Evolutionary conservation across 495 filamentous ascomycete genomes (phyloP).

Genomic region (Lophiostoma macrostomum): DNA sequence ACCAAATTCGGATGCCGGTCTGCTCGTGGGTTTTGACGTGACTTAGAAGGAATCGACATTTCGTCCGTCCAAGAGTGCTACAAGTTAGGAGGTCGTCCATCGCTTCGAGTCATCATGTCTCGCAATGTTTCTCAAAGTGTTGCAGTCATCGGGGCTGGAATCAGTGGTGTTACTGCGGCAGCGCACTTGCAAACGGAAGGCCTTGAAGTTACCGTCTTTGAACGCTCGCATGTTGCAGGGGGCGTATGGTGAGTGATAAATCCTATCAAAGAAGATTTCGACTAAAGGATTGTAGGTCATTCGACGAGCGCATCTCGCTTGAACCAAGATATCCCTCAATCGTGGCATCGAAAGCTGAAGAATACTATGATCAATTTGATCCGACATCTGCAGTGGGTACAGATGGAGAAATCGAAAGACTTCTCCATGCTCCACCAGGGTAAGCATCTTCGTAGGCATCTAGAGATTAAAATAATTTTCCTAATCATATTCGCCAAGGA

Average conservation of each 20-base stretch:
- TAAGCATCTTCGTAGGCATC: slow-evolving; percentile 22
- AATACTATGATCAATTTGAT: slow-evolving; percentile 5
- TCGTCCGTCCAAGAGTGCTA: too few relatives aligned
- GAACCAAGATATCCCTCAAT: slow-evolving; percentile 58
- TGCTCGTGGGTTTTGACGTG: too few relatives aligned
- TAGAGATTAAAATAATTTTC: slow-evolving; percentile 6
- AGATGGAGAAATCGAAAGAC: slow-evolving; percentile 29
- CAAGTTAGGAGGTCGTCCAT: too few relatives aligned
- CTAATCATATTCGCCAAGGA: slow-evolving; percentile 1
- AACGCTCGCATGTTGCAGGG: slow-evolving; percentile 56
- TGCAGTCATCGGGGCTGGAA: slow-evolving; percentile 68
- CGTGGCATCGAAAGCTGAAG: slow-evolving; percentile 44
- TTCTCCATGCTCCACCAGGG: slow-evolving; percentile 54
- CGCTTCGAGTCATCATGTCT: slow-evolving; percentile 4
- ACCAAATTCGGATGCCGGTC: too few relatives aligned
- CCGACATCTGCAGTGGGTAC: slow-evolving; percentile 15
- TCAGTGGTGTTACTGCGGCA: slow-evolving; percentile 63
- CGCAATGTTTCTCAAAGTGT: slow-evolving; percentile 38
- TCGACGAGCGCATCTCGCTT: slow-evolving; percentile 55
- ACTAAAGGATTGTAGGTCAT: slow-evolving; percentile 45
- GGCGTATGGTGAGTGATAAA: slow-evolving; percentile 56
- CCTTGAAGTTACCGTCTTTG: slow-evolving; percentile 62
- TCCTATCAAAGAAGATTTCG: not conserved
- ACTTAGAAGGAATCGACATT: too few relatives aligned
- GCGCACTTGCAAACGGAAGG: slow-evolving; percentile 59